Conservation (phyloP, 805 yeast genomes). For the Cyberlindnera veronae region DNA sequence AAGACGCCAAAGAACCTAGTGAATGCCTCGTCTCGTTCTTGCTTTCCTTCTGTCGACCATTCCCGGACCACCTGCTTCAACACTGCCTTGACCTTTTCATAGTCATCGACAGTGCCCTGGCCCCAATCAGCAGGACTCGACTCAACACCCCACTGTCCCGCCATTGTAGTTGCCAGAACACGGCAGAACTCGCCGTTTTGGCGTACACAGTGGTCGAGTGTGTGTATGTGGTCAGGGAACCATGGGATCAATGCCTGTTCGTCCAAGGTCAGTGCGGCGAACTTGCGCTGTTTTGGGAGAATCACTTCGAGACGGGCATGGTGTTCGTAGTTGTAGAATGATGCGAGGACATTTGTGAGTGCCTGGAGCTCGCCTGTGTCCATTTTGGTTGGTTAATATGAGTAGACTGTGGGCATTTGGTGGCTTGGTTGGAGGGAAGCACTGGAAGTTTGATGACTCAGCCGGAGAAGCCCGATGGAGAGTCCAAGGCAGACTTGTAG, state of each 20-base stretch:
- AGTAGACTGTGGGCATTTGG: too few species aligned
- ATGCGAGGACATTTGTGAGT: constrained; percentile 12
- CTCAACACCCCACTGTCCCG: constrained; percentile 49
- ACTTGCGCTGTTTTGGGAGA: constrained; percentile 33
- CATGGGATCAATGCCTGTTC: constrained; percentile 48
- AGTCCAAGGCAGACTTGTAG: too few species aligned
- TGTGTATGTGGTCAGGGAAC: constrained; percentile 41
- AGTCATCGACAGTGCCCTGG: constrained; percentile 39
- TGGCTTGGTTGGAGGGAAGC: too few species aligned
- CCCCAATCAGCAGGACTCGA: constrained; percentile 39
- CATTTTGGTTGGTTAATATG: constrained; percentile 6
- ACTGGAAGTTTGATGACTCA: too few species aligned
- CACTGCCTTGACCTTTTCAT: constrained; percentile 54
- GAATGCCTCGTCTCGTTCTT: constrained; percentile 42
- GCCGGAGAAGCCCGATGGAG: neutral
- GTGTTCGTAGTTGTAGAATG: constrained; percentile 32
- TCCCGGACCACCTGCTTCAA: constrained; percentile 58
- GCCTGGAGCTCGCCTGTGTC: constrained; percentile 15
- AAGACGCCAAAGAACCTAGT: constrained; percentile 33
- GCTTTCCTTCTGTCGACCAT: constrained; percentile 53
- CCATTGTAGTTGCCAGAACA: constrained; percentile 39
- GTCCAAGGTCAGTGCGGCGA: constrained; percentile 32
- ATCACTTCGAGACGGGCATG: constrained; percentile 33
- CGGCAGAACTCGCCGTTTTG: constrained; percentile 44
- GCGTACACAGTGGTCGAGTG: constrained; percentile 40